Conservation (phyloP, 1,284 basidiomycete species). For the Schizophyllum commune region DNA sequence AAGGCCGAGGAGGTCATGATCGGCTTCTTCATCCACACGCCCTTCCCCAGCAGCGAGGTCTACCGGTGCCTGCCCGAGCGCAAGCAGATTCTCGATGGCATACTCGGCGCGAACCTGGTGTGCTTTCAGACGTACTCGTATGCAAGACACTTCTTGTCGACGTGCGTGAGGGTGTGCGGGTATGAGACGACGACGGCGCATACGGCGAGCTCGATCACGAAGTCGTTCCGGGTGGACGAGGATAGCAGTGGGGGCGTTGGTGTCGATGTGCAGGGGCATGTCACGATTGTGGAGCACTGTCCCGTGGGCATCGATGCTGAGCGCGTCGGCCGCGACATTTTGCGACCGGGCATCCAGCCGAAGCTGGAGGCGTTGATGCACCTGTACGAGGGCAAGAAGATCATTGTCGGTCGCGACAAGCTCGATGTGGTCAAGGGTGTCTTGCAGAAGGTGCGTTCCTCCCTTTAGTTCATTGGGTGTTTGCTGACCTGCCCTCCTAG, state of each 20-base stretch:
- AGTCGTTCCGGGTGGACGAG: not conserved
- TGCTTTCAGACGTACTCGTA: conserved; percentile 98
- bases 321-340: conserved; percentile 77
- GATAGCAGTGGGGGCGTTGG: conserved; percentile 28
- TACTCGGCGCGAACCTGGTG: conserved; percentile 95
- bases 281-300: conserved; percentile 83
- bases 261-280: conserved; percentile 87
- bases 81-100: conserved; percentile 93
- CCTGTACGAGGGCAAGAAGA: conserved; percentile 96
- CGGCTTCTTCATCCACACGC: conserved; percentile 94
- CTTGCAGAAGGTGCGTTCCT: conserved; percentile 71
- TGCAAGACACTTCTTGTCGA: conserved; percentile 90
- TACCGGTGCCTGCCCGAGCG: conserved; percentile 90
- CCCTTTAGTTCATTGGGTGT: too few species aligned
- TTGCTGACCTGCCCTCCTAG: conserved; percentile 16
- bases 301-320: conserved; percentile 97
- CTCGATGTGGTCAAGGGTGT: conserved; percentile 98
- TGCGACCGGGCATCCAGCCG: conserved; percentile 77
- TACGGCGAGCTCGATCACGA: not conserved
- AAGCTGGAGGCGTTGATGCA: conserved; percentile 82
- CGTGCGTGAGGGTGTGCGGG: conserved; percentile 93
- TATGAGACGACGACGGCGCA: conserved; percentile 70
- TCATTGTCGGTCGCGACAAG: conserved; percentile 98
- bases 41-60: conserved; percentile 95
- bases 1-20: conserved; percentile 63